phyloP scores from a whole-genome alignment of 371 early-diverging fungal genomes.

The Lichtheimia hyalospora region DNA sequence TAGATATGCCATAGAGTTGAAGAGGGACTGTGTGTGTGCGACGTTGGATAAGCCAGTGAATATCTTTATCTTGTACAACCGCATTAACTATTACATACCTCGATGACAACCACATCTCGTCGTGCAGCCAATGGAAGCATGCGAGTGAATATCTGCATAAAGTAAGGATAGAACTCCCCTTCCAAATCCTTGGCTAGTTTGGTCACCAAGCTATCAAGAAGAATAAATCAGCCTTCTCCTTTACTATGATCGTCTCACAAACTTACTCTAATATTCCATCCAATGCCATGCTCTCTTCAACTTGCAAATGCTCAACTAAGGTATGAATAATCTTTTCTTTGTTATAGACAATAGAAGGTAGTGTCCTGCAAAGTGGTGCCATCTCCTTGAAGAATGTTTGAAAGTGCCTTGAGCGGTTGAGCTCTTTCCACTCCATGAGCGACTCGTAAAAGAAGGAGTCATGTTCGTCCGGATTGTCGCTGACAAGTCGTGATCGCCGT shows the following conservation, averaged over 20 bases:
- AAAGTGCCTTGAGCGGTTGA: conserved; percentile 86
- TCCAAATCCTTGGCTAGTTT: conserved; percentile 89
- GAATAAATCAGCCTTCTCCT: background rate
- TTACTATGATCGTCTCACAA: background rate
- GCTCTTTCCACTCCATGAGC: conserved; percentile 77
- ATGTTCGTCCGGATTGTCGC: conserved; percentile 64
- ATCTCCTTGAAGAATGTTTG: conserved; percentile 68
- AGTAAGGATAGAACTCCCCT: conserved; percentile 87
- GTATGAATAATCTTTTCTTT: conserved; percentile 74
- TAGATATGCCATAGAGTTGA: conserved; percentile 86
- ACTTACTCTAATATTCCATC: conserved; percentile 80
- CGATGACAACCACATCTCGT: conserved; percentile 72
- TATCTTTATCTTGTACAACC: no score
- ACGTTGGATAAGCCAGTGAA: no score
- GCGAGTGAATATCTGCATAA: conserved; percentile 57
- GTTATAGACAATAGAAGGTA: conserved; percentile 88
- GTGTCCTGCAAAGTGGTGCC: conserved; percentile 62
- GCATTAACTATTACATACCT: conserved; percentile 45
- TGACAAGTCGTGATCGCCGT: conserved; percentile 44
- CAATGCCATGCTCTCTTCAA: conserved; percentile 59
- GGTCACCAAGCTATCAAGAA: conserved; percentile 66
- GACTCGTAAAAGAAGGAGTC: conserved; percentile 86
- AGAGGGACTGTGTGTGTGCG: conserved; percentile 58
- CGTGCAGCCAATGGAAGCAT: conserved; percentile 67
- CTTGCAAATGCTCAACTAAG: conserved; percentile 65